Evolutionary conservation across 495 filamentous ascomycete species (phyloP), one percentile per base, ranked within the genome.

Genomic region (Xanthoparmelia taractica): DNA sequence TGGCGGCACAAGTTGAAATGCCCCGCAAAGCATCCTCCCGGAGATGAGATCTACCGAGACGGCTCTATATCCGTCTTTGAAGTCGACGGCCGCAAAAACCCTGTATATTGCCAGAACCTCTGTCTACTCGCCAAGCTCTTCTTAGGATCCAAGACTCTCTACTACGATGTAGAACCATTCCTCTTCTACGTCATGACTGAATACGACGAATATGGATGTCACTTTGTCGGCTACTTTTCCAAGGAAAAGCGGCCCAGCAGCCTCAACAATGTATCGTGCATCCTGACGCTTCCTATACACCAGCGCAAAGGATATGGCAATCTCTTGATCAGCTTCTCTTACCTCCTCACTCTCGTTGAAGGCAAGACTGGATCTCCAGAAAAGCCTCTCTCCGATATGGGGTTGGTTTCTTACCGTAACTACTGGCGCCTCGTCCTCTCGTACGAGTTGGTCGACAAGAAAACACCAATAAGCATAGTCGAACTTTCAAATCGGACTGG

Each of bases 1-100:
- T 97, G 91, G 92, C 82, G 94, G 45, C 94, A 98, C 72, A 97
- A 96, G 78, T 88, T 95, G 69, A 98, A 98, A 79, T 98, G 94
- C 68, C 88, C 91, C 8, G 91, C 91, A 12, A 96, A 96, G 71
- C 90, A 97, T 68, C 95, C 94, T 6, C 94, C 94, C 1, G 94
- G 94, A 27, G 93, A 98, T 68, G 95, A 98, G 71, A 96, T 98
- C 60, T 98, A 98, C 69, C 88, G 93, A n/a, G 87, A 96, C 67
- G 87, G 85, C 40, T 94, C 90, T 6, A 86, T 96, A 43, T 96
- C 92, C 20, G 90, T 97, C 61, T 98, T 96, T 71, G 94, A 98
- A 72, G 92, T 98, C 33, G 94, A 98, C 68, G 94, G 94, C 2
- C 85, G 95, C 47, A 96, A 96, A 73, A 95, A 97, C 63, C 91